Evolutionary conservation across 306 rosid genomes (phyloP).

Genomic region (Heteromeles arbutifolia): DNA sequence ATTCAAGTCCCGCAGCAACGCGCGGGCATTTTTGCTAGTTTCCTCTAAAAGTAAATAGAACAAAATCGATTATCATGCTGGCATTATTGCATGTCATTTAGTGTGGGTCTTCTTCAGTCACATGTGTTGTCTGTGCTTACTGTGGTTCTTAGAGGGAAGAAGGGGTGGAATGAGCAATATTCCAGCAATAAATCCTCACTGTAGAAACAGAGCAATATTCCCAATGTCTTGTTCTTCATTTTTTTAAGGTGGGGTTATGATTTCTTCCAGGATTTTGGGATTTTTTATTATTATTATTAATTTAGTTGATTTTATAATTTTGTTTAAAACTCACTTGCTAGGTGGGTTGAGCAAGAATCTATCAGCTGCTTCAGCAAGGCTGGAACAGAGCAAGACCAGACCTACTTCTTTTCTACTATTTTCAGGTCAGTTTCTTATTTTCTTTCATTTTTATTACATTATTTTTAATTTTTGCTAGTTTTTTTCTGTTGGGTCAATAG

Average conservation of each 20-base stretch:
- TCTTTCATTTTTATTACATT: neutral
- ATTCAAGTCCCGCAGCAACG: too few species aligned
- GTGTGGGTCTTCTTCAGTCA: neutral
- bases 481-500: too few species aligned
- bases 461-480: neutral
- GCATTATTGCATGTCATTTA: too few species aligned
- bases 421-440: constrained; percentile 15
- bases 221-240: neutral
- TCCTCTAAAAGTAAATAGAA: too few species aligned
- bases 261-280: neutral
- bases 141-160: neutral
- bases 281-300: neutral
- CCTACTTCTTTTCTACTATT: constrained; percentile 1
- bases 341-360: neutral
- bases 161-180: neutral
- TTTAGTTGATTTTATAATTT: neutral
- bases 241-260: constrained; percentile 6
- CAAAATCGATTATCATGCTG: too few species aligned
- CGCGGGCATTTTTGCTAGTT: too few species aligned
- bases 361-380: neutral
- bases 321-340: neutral
- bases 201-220: neutral
- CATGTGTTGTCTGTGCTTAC: neutral
- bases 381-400: neutral
- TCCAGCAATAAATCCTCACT: neutral